Evolutionary conservation across 306 rosid genomes (phyloP), one percentile per base, ranked within the genome.

Genomic region (Gastrolobium bilobum): DNA sequence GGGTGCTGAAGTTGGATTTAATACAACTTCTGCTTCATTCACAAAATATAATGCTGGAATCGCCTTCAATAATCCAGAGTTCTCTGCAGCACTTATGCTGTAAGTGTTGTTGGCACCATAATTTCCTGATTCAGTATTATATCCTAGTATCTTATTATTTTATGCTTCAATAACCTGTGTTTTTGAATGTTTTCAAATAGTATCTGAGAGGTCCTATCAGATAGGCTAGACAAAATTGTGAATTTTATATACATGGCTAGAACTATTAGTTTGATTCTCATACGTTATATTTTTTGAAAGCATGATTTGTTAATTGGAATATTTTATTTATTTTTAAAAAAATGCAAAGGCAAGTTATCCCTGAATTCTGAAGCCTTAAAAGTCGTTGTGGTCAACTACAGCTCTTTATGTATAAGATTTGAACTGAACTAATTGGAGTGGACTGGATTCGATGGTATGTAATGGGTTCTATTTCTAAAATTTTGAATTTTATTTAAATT

Each of bases 1-100:
- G 86, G 98, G 98, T 39, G 98, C 87, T 68, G 98, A 92, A 87
- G 87, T 91, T 82, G 93, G 97, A 83, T 94, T 94, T 88, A 92
- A 91, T 81, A 94, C 97, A 4, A 86, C 91, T 74, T 90, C 94
- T 84, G 90, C 97, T 73, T 92, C 94, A 31, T 94, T 94, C 87
- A 88, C 90, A 73, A 94, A 90, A 85, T 94, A 86, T 82, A 88
- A 86, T 84, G 89, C 97, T 62, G 97, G 97, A 75, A 76, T 94
- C 84, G 85, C 91, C 87, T 91, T 87, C 87, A 92, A 91, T 74
- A 88, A 86, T 82, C 91, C 89, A 11, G 97, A 94, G 85, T 91
- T 79, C 72, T 91, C 97, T 73, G 93, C 93, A 0, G 84, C 91
- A 8, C 84, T 94, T 69, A 65, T 94, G 73, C 79, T 92, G 98